A percentile compares a stretch with the other conserved stretches of the same genome.
These are phyloP conservation scores for Collybia sordida DNA, from an alignment of 768 basidiomycete species.

Conservation along the genomic window DNA sequence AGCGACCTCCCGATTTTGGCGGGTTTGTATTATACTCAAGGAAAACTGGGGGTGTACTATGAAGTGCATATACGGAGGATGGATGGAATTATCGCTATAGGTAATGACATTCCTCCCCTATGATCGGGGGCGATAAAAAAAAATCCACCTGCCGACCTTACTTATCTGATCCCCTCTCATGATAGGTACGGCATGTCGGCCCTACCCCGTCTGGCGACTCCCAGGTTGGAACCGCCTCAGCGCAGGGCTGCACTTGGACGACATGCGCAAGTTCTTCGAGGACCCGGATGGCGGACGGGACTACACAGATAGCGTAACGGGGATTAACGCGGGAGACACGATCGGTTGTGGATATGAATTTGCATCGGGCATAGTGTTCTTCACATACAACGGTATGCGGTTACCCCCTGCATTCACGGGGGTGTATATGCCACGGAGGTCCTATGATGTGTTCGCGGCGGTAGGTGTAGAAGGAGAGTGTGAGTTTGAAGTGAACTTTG, in stretches of 20 bases:
- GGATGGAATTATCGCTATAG: conserved; percentile 61
- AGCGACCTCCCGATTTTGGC: conserved; percentile 61
- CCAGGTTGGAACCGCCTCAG: conserved; percentile 74
- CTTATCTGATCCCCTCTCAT: background rate
- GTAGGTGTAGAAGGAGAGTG: conserved; percentile 57
- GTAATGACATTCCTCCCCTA: conserved; percentile 27
- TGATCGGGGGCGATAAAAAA: no score
- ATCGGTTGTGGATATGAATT: conserved; percentile 70
- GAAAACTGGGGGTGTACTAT: conserved; percentile 60
- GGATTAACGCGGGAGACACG: conserved; percentile 44
- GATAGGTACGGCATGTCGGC: conserved; percentile 60
- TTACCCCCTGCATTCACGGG: conserved; percentile 59
- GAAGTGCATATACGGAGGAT: conserved; percentile 57
- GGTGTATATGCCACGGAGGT: conserved; percentile 50
- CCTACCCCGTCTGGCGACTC: conserved; percentile 64
- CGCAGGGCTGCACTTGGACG: conserved; percentile 67
- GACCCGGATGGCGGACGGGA: conserved; percentile 65
- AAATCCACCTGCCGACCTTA: no score
- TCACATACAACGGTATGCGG: conserved; percentile 60
- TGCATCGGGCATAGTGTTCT: conserved; percentile 51
- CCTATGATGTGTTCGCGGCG: conserved; percentile 62
- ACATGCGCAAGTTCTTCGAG: conserved; percentile 73
- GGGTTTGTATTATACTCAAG: conserved; percentile 57
- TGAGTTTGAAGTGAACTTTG: conserved; percentile 66
- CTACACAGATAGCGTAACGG: conserved; percentile 35